A percentile compares a stretch with the other conserved stretches of the same genome.
Evolutionary conservation across 441 rosid species (phyloP).

Genomic region (Arabidopsis hybrid): DNA sequence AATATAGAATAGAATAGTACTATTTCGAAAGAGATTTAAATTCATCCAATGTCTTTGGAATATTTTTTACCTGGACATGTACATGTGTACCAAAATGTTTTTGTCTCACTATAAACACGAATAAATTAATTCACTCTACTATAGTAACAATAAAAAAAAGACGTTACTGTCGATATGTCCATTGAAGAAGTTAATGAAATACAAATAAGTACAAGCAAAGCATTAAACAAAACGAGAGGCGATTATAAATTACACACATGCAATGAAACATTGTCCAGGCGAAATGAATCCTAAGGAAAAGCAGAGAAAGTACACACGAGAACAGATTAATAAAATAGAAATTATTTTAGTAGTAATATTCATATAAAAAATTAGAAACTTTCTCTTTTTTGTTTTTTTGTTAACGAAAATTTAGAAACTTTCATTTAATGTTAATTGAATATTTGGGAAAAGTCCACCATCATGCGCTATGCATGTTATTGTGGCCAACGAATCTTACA

Average conservation of each 20-base stretch:
- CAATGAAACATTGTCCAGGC: slow-evolving; percentile 45
- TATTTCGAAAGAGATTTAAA: no score
- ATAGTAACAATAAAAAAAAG: slow-evolving; percentile 3
- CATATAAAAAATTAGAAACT: not conserved
- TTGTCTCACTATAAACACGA: not conserved
- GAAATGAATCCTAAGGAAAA: slow-evolving; percentile 37
- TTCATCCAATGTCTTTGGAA: not conserved
- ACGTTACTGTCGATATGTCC: slow-evolving; percentile 11
- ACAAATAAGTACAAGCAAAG: slow-evolving; percentile 26
- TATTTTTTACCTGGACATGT: slow-evolving; percentile 15
- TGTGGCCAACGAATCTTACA: slow-evolving; percentile 47
- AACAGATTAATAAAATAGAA: slow-evolving; percentile 25
- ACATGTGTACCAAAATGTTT: slow-evolving; percentile 27
- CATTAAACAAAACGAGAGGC: slow-evolving; percentile 30
- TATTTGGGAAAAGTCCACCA: slow-evolving; percentile 38
- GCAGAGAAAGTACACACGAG: slow-evolving; percentile 31
- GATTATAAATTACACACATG: slow-evolving; percentile 28
- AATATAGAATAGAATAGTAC: no score
- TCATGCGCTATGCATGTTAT: slow-evolving; percentile 46
- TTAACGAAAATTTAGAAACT: slow-evolving; percentile 2
- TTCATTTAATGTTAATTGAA: slow-evolving; percentile 11
- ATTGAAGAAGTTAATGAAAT: not conserved
- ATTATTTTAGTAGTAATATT: not conserved
- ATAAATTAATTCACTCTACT: not conserved
- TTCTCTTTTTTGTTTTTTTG: no score